Evolutionary conservation across 2,329 filamentous ascomycete species (phyloP).

Genomic region (Alternaria alternata): DNA sequence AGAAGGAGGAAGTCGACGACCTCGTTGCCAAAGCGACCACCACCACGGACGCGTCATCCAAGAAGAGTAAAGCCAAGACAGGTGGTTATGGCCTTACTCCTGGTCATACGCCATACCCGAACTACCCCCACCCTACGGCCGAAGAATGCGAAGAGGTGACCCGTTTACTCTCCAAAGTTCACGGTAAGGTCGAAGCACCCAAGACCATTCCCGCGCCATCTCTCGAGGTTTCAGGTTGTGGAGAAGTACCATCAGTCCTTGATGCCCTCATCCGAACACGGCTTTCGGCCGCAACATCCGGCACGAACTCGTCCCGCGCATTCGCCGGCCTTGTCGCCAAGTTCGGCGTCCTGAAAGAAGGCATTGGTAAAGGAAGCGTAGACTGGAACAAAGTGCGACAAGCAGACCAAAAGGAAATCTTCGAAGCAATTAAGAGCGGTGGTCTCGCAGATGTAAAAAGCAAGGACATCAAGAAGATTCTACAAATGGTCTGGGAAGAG

Average conservation of each 20-base stretch:
- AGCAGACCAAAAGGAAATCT: constrained; percentile 68
- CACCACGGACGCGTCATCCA: constrained; percentile 41
- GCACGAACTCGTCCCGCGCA: constrained; percentile 69
- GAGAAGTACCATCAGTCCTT: constrained; percentile 70
- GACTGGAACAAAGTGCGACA: constrained; percentile 76
- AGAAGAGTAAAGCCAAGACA: constrained; percentile 50
- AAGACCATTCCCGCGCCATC: constrained; percentile 74
- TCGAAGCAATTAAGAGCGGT: constrained; percentile 72
- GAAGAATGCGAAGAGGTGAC: constrained; percentile 76
- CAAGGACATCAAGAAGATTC: constrained; percentile 74
- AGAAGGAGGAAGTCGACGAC: constrained; percentile 34
- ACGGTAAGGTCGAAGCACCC: constrained; percentile 71
- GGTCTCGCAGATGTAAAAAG: constrained; percentile 77
- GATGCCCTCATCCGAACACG: constrained; percentile 70
- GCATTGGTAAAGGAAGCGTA: constrained; percentile 74
- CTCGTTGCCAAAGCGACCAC: constrained; percentile 37
- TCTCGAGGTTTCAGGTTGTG: constrained; percentile 73
- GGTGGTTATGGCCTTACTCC: constrained; percentile 57
- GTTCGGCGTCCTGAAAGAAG: constrained; percentile 69
- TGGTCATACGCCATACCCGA: constrained; percentile 70
- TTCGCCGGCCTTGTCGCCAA: constrained; percentile 70
- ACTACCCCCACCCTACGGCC: constrained; percentile 69
- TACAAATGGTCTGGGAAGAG: constrained; percentile 75
- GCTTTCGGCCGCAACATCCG: constrained; percentile 68
- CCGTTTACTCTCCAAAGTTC: constrained; percentile 68